A percentile compares a stretch with the other conserved stretches of the same genome.
Evolutionary conservation across 2,329 filamentous ascomycete genomes (phyloP).

Genomic region (Onygenales sp.): DNA sequence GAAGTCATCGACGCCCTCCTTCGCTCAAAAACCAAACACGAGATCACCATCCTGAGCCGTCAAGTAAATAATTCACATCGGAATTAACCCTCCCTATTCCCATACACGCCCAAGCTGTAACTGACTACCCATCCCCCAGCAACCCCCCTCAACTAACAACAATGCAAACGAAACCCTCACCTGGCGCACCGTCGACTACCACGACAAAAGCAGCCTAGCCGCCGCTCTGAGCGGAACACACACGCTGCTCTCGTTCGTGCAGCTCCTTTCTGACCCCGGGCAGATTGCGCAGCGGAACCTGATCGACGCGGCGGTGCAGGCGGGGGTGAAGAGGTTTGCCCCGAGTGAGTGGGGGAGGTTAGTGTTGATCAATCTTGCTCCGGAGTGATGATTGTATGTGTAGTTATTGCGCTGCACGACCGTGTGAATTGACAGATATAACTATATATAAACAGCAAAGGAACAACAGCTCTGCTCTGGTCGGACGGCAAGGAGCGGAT

Average conservation of each 20-base stretch:
- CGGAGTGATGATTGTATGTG: too few relatives aligned
- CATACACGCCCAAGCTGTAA: slow-evolving; percentile 8
- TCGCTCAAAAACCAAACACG: slow-evolving; percentile 37
- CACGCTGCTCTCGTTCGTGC: slow-evolving; percentile 45
- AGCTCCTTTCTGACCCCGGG: slow-evolving; percentile 7
- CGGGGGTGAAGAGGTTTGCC: slow-evolving; percentile 31
- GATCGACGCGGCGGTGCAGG: slow-evolving; percentile 29
- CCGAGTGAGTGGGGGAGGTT: slow-evolving; percentile 25
- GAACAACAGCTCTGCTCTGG: slow-evolving; percentile 32
- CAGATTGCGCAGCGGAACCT: slow-evolving; percentile 22
- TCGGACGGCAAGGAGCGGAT: slow-evolving; percentile 42
- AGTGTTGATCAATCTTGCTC: too few relatives aligned
- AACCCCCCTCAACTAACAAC: background rate
- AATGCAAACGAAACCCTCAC: slow-evolving; percentile 5
- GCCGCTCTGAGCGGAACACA: slow-evolving; percentile 37
- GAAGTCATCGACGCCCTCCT: slow-evolving; percentile 45
- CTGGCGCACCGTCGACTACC: slow-evolving; percentile 39
- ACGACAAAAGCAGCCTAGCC: slow-evolving; percentile 27
- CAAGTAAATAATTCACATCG: slow-evolving; percentile 21
- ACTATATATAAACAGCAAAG: slow-evolving; percentile 12
- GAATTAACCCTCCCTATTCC: background rate
- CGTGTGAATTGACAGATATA: background rate
- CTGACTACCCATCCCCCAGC: slow-evolving; percentile 4
- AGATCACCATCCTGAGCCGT: slow-evolving; percentile 43
- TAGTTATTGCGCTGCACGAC: background rate